Percentiles rank a stretch among this genome's conserved stretches.
Conservation (phyloP, 495 filamentous ascomycete species). For the Annulohypoxylon maeteangense region DNA sequence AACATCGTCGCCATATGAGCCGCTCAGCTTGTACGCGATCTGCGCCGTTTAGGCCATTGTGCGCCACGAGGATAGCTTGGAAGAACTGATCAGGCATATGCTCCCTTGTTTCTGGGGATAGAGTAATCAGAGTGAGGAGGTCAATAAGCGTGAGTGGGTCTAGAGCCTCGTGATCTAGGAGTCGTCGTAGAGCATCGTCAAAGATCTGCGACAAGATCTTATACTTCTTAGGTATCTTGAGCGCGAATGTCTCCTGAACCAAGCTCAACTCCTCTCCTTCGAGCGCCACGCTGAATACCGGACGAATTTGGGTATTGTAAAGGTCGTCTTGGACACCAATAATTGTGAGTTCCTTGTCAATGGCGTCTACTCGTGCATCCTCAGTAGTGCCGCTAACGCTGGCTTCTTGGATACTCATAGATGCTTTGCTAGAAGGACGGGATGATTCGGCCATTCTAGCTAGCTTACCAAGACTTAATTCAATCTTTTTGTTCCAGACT, state of each 20-base stretch:
- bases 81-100: slow-evolving; percentile 69
- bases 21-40: slow-evolving; percentile 68
- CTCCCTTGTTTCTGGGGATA: slow-evolving; percentile 52
- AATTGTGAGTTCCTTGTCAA: slow-evolving; percentile 71
- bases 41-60: slow-evolving; percentile 62
- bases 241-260: slow-evolving; percentile 73
- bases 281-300: slow-evolving; percentile 71
- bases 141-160: slow-evolving; percentile 77
- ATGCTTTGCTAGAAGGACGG: slow-evolving; percentile 50
- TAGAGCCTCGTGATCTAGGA: slow-evolving; percentile 75
- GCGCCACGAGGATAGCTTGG: slow-evolving; percentile 74
- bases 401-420: slow-evolving; percentile 42
- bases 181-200: slow-evolving; percentile 67
- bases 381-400: slow-evolving; percentile 42
- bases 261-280: slow-evolving; percentile 82
- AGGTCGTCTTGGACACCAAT: slow-evolving; percentile 80
- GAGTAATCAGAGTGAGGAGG: slow-evolving; percentile 77
- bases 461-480: slow-evolving; percentile 88
- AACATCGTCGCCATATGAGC: slow-evolving; percentile 86
- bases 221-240: slow-evolving; percentile 63
- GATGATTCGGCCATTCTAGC: slow-evolving; percentile 70
- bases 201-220: slow-evolving; percentile 73
- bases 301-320: slow-evolving; percentile 62
- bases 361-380: slow-evolving; percentile 52
- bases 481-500: slow-evolving; percentile 88